These are phyloP conservation scores for Acanthamoeba quina DNA, from an alignment of 208 protist species.

Conservation along the genomic window DNA sequence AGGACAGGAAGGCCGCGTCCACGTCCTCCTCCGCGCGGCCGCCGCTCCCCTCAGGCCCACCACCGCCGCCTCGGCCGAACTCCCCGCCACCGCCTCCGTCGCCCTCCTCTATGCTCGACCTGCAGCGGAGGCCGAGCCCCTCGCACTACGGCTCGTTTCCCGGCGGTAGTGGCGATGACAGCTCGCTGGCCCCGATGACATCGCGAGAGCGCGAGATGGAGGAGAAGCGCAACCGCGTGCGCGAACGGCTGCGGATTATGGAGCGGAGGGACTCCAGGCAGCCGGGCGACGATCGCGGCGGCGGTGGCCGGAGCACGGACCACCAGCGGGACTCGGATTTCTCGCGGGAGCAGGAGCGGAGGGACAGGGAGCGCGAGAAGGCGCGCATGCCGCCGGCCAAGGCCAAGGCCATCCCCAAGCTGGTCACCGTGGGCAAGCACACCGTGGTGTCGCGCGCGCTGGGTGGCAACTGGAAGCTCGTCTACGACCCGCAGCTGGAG, in stretches of 20 bases:
- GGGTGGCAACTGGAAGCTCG: conserved; percentile 24
- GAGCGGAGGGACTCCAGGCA: neutral
- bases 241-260: neutral
- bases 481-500: conserved; percentile 28
- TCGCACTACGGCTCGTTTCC: neutral
- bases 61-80: neutral
- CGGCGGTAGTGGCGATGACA: neutral
- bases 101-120: neutral
- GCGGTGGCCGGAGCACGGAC: neutral
- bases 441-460: conserved; percentile 18
- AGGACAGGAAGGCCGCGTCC: neutral
- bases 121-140: neutral
- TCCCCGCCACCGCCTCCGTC: neutral
- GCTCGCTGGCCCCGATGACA: neutral
- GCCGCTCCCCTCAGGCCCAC: neutral
- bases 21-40: neutral
- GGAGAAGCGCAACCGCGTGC: conserved; percentile 35
- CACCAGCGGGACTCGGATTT: no score
- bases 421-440: conserved; percentile 49
- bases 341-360: neutral
- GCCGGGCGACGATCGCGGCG: neutral
- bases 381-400: conserved; percentile 37
- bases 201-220: conserved; percentile 2
- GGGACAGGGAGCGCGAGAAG: neutral
- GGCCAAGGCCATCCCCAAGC: conserved; percentile 13